Conservation (phyloP, 176 grass and related monocot genomes). For the Puya raimondii region DNA sequence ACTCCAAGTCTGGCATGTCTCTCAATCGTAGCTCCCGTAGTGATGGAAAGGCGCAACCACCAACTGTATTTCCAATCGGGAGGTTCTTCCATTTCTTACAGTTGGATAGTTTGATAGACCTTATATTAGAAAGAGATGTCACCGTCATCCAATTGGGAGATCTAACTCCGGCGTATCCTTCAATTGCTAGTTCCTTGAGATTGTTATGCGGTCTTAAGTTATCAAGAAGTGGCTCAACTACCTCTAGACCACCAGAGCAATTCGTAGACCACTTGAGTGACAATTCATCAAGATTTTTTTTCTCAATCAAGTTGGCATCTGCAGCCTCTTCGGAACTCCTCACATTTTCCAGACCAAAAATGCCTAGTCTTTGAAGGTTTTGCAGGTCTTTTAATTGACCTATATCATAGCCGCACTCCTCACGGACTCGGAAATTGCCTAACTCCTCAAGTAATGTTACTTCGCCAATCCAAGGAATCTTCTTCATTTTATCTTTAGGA, state of each 20-base stretch:
- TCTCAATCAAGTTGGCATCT: constrained; percentile 13
- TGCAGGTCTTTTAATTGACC: constrained; percentile 14
- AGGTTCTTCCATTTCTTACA: constrained; percentile 21
- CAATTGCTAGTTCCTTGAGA: constrained; percentile 14
- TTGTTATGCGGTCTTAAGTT: constrained; percentile 14
- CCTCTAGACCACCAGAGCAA: not conserved
- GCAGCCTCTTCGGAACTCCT: constrained; percentile 13
- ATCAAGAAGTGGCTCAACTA: constrained; percentile 13
- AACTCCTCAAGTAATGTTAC: constrained; percentile 21
- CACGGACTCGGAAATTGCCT: not conserved
- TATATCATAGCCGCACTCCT: constrained; percentile 7
- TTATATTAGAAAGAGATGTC: constrained; percentile 9
- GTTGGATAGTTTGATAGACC: constrained; percentile 4
- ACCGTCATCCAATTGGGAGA: constrained; percentile 25
- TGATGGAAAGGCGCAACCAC: constrained; percentile 8
- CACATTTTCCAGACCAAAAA: constrained; percentile 5
- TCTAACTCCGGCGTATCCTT: constrained; percentile 20
- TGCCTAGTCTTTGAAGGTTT: constrained; percentile 12
- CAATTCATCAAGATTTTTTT: constrained; percentile 13
- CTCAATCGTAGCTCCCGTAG: constrained; percentile 8
- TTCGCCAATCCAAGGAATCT: not conserved
- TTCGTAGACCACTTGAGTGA: constrained; percentile 5
- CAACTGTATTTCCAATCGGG: constrained; percentile 20
- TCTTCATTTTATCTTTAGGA: not conserved
- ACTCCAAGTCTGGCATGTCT: constrained; percentile 1